Percentiles rank a stretch among this genome's conserved stretches.
phyloP scores from a whole-genome alignment of 163 green algal genomes.

The Coccomyxa subellipsoidea region DNA sequence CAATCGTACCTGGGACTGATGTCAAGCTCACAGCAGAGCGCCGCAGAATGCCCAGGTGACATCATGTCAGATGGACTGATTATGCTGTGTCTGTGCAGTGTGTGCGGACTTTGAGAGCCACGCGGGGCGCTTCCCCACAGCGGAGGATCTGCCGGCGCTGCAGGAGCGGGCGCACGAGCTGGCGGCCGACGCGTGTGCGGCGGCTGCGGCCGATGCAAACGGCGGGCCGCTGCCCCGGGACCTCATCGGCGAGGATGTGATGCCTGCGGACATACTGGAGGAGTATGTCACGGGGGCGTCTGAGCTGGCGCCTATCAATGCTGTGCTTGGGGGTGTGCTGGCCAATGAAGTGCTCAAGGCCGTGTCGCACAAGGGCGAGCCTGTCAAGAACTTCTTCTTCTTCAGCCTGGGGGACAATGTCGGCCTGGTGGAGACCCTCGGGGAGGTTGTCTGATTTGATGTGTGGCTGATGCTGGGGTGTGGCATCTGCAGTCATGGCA shows the following conservation, averaged over 20 bases:
- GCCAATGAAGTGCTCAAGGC: constrained; percentile 82
- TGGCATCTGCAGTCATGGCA: too few species aligned
- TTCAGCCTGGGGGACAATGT: constrained; percentile 25
- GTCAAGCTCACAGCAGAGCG: neutral
- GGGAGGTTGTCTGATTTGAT: neutral
- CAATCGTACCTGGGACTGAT: neutral
- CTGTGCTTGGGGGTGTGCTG: constrained; percentile 74
- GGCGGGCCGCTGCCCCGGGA: neutral
- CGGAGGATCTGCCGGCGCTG: constrained; percentile 19
- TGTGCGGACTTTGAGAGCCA: constrained; percentile 27
- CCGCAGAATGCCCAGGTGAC: neutral
- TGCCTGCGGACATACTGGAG: constrained; percentile 30
- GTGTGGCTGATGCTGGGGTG: neutral
- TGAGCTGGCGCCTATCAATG: constrained; percentile 33
- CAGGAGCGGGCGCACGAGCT: constrained; percentile 1
- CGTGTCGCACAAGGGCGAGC: constrained; percentile 61
- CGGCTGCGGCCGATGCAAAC: neutral
- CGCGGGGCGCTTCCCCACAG: neutral
- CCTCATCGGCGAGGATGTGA: constrained; percentile 10
- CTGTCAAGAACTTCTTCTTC: constrained; percentile 79
- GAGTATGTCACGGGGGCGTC: constrained; percentile 16
- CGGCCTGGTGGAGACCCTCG: neutral
- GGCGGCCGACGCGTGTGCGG: neutral
- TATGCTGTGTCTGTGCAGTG: constrained; percentile 27
- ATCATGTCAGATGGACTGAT: neutral